phyloP scores from a whole-genome alignment of 73 alveolate species.

The Paramecium sexaurelia region DNA sequence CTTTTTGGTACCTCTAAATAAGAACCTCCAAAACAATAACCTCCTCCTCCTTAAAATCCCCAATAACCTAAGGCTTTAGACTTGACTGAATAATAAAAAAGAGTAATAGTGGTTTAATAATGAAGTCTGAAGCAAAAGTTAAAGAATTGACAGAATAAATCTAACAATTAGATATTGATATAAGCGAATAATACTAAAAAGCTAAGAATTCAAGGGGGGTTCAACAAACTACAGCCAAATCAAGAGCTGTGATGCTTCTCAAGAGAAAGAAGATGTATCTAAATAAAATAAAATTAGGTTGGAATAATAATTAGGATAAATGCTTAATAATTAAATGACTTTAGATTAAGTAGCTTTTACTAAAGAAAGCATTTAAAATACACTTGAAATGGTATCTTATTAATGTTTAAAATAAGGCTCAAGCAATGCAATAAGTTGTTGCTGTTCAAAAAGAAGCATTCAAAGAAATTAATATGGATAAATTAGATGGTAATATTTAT shows the following conservation, averaged over 20 bases:
- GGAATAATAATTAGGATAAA: conserved; percentile 57
- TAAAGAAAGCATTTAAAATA: conserved; percentile 61
- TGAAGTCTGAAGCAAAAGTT: conserved; percentile 59
- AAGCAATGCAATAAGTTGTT: conserved; percentile 61
- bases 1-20: conserved; percentile 39
- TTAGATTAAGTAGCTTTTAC: conserved; percentile 67
- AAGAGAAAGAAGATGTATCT: conserved; percentile 67
- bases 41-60: conserved; percentile 53
- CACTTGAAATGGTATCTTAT: conserved; percentile 64
- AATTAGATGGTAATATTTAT: conserved; percentile 49
- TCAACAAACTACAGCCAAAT: conserved; percentile 43
- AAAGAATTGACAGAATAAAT: conserved; percentile 62
- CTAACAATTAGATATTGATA: conserved; percentile 24
- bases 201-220: conserved; percentile 51
- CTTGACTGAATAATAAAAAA: conserved; percentile 64
- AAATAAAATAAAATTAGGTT: background rate
- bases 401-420: background rate
- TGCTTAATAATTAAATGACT: conserved; percentile 64
- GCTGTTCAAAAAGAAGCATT: conserved; percentile 50
- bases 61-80: conserved; percentile 55
- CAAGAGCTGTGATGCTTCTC: conserved; percentile 61
- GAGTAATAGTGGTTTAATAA: conserved; percentile 23
- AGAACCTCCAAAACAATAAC: conserved; percentile 16
- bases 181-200: conserved; percentile 48
- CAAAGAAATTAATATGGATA: conserved; percentile 64